These are phyloP conservation scores for Ophidiomyces ophidiicola DNA, from an alignment of 2,329 filamentous ascomycete genomes.

Conservation along the genomic window DNA sequence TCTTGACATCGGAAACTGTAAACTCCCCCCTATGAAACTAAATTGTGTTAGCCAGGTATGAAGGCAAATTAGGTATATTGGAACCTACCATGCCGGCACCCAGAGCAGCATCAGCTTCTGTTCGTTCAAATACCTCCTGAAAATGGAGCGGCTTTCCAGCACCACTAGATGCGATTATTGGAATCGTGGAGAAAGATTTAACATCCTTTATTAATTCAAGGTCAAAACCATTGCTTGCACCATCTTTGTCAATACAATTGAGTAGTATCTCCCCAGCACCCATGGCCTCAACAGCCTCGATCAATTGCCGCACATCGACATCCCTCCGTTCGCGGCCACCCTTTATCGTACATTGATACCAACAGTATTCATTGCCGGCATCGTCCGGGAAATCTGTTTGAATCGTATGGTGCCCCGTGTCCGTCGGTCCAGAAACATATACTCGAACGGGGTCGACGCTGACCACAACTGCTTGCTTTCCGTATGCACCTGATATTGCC, in stretches of 20 bases:
- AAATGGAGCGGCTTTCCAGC: slow-evolving; percentile 84
- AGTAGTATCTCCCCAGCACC: slow-evolving; percentile 86
- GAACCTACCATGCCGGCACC: slow-evolving; percentile 73
- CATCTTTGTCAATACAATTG: slow-evolving; percentile 96
- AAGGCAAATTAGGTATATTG: neutral
- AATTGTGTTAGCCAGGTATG: slow-evolving; percentile 10
- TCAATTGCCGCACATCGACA: slow-evolving; percentile 79
- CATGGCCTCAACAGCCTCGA: slow-evolving; percentile 86
- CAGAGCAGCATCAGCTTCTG: slow-evolving; percentile 77
- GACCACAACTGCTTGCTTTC: slow-evolving; percentile 92
- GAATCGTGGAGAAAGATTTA: slow-evolving; percentile 75
- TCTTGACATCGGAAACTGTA: slow-evolving; percentile 87
- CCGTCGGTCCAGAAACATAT: slow-evolving; percentile 58
- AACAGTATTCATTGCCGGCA: slow-evolving; percentile 68
- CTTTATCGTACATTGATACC: slow-evolving; percentile 97
- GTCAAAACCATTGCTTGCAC: slow-evolving; percentile 88
- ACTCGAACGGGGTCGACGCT: slow-evolving; percentile 88
- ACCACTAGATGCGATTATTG: slow-evolving; percentile 88
- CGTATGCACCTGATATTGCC: slow-evolving; percentile 85
- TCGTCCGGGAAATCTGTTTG: slow-evolving; percentile 58
- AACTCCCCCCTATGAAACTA: slow-evolving; percentile 89
- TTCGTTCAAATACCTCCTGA: slow-evolving; percentile 75
- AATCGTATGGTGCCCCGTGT: slow-evolving; percentile 64
- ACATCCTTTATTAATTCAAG: slow-evolving; percentile 81
- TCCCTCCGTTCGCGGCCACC: slow-evolving; percentile 90